phyloP scores from a whole-genome alignment of 768 basidiomycete genomes.

The Coprinellus micaceus region DNA sequence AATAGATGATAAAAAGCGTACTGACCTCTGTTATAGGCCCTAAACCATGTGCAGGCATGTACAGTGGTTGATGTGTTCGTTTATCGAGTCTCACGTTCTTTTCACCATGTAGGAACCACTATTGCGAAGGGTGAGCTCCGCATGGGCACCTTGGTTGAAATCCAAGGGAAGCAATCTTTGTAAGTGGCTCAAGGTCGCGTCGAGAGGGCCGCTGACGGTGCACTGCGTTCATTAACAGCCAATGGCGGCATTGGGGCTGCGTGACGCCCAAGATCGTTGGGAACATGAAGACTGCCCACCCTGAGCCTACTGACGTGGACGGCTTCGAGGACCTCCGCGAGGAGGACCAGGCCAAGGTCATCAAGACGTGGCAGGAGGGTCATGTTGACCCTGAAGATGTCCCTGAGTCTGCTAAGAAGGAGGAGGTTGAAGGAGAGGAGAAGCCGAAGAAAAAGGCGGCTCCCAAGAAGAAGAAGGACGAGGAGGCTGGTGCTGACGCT shows the following conservation, averaged over 20 bases:
- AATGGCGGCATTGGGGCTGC: constrained; percentile 93
- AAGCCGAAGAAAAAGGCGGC: constrained; percentile 33
- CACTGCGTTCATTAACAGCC: constrained; percentile 33
- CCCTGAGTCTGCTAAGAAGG: constrained; percentile 45
- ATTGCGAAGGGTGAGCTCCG: constrained; percentile 74
- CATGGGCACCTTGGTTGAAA: constrained; percentile 70
- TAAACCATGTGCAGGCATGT: constrained; percentile 70
- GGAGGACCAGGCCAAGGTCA: constrained; percentile 69
- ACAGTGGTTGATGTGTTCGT: neutral
- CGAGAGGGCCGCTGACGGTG: neutral
- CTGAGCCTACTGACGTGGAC: constrained; percentile 67
- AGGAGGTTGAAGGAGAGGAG: too few species aligned
- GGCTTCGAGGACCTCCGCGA: constrained; percentile 72
- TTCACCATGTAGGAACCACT: constrained; percentile 48
- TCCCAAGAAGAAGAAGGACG: constrained; percentile 28
- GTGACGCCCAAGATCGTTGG: constrained; percentile 61
- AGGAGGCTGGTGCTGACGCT: constrained; percentile 27
- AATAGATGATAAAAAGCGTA: constrained; percentile 20
- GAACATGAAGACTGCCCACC: constrained; percentile 66
- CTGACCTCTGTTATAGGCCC: constrained; percentile 47
- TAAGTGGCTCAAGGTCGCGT: constrained; percentile 25
- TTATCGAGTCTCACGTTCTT: constrained; percentile 12
- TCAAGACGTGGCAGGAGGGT: constrained; percentile 71
- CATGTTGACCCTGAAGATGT: constrained; percentile 83
- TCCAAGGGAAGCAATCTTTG: constrained; percentile 68